Conservation (phyloP, 805 yeast genomes). For the Yarrowia keelungensis region DNA sequence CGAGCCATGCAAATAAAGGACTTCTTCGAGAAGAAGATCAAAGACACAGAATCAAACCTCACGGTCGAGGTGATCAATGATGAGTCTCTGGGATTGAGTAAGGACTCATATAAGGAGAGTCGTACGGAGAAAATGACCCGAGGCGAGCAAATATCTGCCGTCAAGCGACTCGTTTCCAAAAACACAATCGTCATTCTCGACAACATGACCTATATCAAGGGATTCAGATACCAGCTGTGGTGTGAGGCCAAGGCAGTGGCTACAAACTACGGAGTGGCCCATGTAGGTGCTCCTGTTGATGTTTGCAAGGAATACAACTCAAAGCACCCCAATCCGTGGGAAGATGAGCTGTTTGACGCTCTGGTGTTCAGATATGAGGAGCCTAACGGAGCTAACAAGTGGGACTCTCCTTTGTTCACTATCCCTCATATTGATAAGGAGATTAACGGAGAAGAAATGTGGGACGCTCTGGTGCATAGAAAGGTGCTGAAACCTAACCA, state of each 20-base stretch:
- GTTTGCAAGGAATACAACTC: slow-evolving; percentile 69
- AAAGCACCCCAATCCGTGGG: slow-evolving; percentile 60
- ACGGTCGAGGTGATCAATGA: slow-evolving; percentile 77
- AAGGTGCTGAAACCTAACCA: slow-evolving; percentile 78
- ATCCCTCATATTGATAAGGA: slow-evolving; percentile 63
- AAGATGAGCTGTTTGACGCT: slow-evolving; percentile 65
- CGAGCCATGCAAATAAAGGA: slow-evolving; percentile 65
- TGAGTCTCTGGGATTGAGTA: slow-evolving; percentile 74
- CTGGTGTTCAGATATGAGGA: slow-evolving; percentile 89
- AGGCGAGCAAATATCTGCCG: slow-evolving; percentile 86
- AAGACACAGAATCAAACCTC: slow-evolving; percentile 60
- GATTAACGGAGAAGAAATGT: slow-evolving; percentile 69
- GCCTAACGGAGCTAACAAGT: slow-evolving; percentile 81
- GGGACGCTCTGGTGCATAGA: slow-evolving; percentile 55
- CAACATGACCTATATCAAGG: slow-evolving; percentile 87
- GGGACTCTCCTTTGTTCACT: slow-evolving; percentile 93
- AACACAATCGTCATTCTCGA: slow-evolving; percentile 82
- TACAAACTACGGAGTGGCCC: slow-evolving; percentile 83
- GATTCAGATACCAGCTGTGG: slow-evolving; percentile 90
- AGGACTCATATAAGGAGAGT: slow-evolving; percentile 72
- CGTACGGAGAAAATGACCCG: slow-evolving; percentile 79
- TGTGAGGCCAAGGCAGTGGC: slow-evolving; percentile 89
- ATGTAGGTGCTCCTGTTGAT: slow-evolving; percentile 72
- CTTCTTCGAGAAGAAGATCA: slow-evolving; percentile 57
- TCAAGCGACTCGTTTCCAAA: slow-evolving; percentile 76